These are phyloP conservation scores for Pichia sp. DNA, from an alignment of 1,139 yeast genomes.

Conservation along the genomic window DNA sequence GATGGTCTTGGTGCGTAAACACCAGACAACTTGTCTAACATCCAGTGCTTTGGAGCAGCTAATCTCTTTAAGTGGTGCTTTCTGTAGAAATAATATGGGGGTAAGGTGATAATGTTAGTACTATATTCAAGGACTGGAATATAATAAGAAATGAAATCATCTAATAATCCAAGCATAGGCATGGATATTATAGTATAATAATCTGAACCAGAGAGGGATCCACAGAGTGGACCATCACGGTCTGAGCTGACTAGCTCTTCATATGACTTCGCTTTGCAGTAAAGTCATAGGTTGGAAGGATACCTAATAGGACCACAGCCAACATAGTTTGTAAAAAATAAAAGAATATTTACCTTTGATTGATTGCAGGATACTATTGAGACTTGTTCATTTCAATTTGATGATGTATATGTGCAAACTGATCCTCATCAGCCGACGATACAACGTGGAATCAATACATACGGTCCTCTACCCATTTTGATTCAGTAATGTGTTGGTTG, in stretches of 20 bases:
- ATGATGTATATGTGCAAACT: background rate
- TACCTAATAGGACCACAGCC: slow-evolving; percentile 8
- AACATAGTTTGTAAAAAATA: slow-evolving; percentile 6
- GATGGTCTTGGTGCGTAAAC: slow-evolving; percentile 99
- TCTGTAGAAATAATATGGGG: slow-evolving; percentile 25
- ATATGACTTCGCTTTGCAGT: slow-evolving; percentile 12
- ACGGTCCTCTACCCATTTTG: slow-evolving; percentile 97
- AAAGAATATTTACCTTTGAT: slow-evolving; percentile 14
- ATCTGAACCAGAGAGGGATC: background rate
- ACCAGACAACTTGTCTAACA: slow-evolving; percentile 99
- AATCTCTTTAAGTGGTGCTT: slow-evolving; percentile 98
- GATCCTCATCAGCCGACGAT: background rate
- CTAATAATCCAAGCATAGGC: background rate
- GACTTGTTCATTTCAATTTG: background rate
- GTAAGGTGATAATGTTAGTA: slow-evolving; percentile 8
- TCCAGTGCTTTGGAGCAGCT: slow-evolving; percentile 99
- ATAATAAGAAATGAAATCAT: background rate
- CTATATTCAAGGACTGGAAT: background rate
- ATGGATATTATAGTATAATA: background rate
- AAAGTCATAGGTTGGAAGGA: slow-evolving; percentile 15
- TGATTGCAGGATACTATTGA: background rate
- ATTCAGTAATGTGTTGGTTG: slow-evolving; percentile 6
- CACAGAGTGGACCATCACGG: background rate
- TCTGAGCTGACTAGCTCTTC: slow-evolving; percentile 15
- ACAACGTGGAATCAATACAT: slow-evolving; percentile 47